Conservation (phyloP, 371 early-diverging fungal genomes). For the Circinella umbellata region DNA sequence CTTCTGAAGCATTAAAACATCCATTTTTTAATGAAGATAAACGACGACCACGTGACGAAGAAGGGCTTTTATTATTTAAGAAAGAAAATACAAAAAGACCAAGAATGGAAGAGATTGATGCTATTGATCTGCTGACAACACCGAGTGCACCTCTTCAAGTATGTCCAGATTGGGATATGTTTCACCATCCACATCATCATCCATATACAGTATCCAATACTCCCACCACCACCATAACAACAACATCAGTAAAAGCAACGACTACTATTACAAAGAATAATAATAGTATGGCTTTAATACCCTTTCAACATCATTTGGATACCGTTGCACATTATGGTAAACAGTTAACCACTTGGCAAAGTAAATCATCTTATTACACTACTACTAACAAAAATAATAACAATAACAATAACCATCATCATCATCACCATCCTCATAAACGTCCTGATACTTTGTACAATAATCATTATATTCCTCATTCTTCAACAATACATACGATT, state of each 20-base stretch:
- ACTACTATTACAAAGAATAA: not conserved
- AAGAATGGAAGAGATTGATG: slow-evolving; percentile 8
- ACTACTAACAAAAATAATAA: too few relatives aligned
- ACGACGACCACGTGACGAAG: slow-evolving; percentile 14
- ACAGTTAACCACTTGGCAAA: slow-evolving; percentile 19
- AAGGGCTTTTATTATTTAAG: not conserved
- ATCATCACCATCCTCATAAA: not conserved
- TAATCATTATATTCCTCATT: not conserved
- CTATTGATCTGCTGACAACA: slow-evolving; percentile 14
- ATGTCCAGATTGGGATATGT: slow-evolving; percentile 19
- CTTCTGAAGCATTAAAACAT: slow-evolving; percentile 34
- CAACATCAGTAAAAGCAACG: slow-evolving; percentile 1
- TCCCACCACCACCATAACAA: not conserved
- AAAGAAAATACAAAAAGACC: slow-evolving; percentile 3
- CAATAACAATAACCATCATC: not conserved
- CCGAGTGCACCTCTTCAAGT: slow-evolving; percentile 18
- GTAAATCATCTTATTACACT: not conserved
- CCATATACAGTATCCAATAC: too few relatives aligned
- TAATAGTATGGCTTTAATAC: not conserved
- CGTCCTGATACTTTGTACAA: slow-evolving; percentile 2
- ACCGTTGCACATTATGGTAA: slow-evolving; percentile 20
- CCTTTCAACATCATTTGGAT: slow-evolving; percentile 14
- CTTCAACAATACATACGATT: not conserved
- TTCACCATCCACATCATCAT: not conserved
- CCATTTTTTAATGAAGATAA: slow-evolving; percentile 63